Conservation (phyloP, 2,329 filamentous ascomycete genomes). For the Grosmannia huntii region DNA sequence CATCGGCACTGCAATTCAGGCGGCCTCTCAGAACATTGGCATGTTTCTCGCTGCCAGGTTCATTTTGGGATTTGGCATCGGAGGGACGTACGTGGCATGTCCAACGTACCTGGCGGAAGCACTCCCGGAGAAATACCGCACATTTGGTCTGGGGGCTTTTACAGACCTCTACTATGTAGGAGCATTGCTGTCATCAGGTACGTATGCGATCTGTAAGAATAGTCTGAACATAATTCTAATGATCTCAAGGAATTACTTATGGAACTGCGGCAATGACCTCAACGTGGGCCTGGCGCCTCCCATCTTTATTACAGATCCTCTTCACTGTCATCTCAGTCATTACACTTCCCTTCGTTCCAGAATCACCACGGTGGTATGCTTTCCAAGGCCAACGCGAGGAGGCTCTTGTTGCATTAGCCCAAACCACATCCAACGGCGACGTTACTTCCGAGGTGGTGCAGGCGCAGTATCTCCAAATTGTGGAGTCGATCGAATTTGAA, state of each 20-base stretch:
- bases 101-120: constrained; percentile 2
- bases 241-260: neutral
- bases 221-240: neutral
- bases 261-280: constrained; percentile 3
- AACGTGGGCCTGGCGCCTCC: constrained; percentile 12
- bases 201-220: neutral
- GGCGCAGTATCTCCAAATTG: constrained; percentile 7
- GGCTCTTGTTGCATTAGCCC: constrained; percentile 22
- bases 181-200: neutral
- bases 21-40: constrained; percentile 12
- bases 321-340: constrained; percentile 16
- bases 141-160: neutral
- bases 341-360: constrained; percentile 8
- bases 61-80: constrained; percentile 12
- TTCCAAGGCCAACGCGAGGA: constrained; percentile 13
- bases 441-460: neutral
- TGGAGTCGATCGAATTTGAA: constrained; percentile 5
- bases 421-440: constrained; percentile 21
- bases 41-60: constrained; percentile 15
- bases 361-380: constrained; percentile 8
- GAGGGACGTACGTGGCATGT: constrained; percentile 2
- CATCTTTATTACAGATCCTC: constrained; percentile 13
- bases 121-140: neutral
- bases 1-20: constrained; percentile 11
- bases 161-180: neutral